Evolutionary conservation across 306 rosid genomes (phyloP), one percentile per base, ranked within the genome.

Genomic region (Geum urbanum): DNA sequence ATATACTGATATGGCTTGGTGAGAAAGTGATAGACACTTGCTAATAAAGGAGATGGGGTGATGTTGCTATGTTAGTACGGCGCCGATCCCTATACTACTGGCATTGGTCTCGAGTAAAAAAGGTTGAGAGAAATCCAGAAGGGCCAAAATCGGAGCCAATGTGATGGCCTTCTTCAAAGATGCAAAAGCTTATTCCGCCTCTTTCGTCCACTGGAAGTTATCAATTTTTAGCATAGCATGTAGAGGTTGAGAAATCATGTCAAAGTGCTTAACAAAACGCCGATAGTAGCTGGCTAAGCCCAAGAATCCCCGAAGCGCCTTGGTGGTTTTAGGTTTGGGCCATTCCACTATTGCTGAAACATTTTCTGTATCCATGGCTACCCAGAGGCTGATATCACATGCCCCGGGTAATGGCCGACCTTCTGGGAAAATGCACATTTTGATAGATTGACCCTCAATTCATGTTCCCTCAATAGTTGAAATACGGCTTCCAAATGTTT

Each of bases 171-270:
- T n/a, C n/a, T n/a, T n/a, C n/a, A n/a, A n/a, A n/a, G n/a, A n/a
- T n/a, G n/a, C n/a, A n/a, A n/a, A n/a, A n/a, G n/a, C n/a, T n/a
- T n/a, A n/a, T n/a, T n/a, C n/a, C n/a, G n/a, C n/a, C n/a, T n/a
- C n/a, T n/a, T n/a, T n/a, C n/a, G 8, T 35, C 14, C 4, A n/a
- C n/a, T n/a, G n/a, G n/a, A n/a, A n/a, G n/a, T n/a, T n/a, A n/a
- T n/a, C n/a, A n/a, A 0, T 32, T 2, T 37, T n/a, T n/a, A n/a
- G n/a, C n/a, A n/a, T n/a, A n/a, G n/a, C 45, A 0, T 1, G 6
- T 2, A 60, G 5, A 0, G 46, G 65, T 0, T 0, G 0, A 0
- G 47, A 3, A 0, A 32, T 0, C 0, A 7, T 4, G 4, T 1
- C 65, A 16, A 13, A 60, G 3, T 60, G 6, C 4, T 0, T 0